Conservation (phyloP, 164 flowering plant genomes). For the Akebia trifoliata region DNA sequence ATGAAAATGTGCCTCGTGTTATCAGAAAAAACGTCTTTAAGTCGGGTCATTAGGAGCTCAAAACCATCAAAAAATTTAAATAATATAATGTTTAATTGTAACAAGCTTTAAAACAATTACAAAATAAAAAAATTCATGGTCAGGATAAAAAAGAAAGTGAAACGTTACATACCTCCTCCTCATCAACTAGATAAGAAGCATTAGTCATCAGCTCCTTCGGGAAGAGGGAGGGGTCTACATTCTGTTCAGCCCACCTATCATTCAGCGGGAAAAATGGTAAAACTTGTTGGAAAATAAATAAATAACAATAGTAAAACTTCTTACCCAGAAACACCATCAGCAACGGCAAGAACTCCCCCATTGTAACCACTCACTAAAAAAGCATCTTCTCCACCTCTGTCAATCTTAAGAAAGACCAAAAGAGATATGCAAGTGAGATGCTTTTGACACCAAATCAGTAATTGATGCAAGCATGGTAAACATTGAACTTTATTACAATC, state of each 20-base stretch:
- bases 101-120: neutral
- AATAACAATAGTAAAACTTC: neutral
- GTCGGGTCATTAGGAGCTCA: neutral
- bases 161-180: slow-evolving; percentile 43
- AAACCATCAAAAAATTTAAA: neutral
- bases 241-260: slow-evolving; percentile 80
- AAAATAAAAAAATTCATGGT: neutral
- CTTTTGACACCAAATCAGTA: neutral
- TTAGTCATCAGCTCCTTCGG: slow-evolving; percentile 65
- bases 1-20: slow-evolving; percentile 2
- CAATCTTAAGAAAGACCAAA: slow-evolving; percentile 42
- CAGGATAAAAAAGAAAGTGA: neutral
- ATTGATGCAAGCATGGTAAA: neutral
- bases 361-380: slow-evolving; percentile 61
- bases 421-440: neutral
- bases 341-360: slow-evolving; percentile 82
- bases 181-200: slow-evolving; percentile 56
- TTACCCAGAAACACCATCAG: slow-evolving; percentile 98
- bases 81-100: slow-evolving; percentile 8
- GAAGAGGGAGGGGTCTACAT: slow-evolving; percentile 84
- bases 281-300: neutral
- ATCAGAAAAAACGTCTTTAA: slow-evolving; percentile 1
- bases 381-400: slow-evolving; percentile 94
- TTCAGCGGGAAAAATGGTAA: slow-evolving; percentile 2
- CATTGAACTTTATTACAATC: too few species aligned